phyloP scores from a whole-genome alignment of 1,284 basidiomycete genomes.

The Moesziomyces sp. region DNA sequence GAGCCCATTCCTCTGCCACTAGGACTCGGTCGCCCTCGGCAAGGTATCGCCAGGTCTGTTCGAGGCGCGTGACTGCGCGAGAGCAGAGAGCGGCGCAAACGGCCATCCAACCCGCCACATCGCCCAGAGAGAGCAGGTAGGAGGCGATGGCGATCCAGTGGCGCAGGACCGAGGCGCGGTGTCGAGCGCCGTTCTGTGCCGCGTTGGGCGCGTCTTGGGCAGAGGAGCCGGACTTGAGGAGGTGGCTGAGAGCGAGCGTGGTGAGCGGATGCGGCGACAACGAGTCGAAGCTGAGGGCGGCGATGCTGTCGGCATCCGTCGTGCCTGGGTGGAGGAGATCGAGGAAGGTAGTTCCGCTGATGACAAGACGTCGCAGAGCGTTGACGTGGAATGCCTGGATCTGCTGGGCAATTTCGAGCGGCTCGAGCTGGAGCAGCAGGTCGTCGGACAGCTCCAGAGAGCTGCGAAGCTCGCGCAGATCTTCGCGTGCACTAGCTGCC shows the following conservation, averaged over 20 bases:
- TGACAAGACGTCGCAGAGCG: constrained; percentile 27
- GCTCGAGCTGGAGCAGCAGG: constrained; percentile 53
- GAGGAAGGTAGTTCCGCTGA: constrained; percentile 23
- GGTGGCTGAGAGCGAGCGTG: constrained; percentile 54
- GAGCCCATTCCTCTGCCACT: constrained; percentile 56
- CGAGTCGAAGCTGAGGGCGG: constrained; percentile 60
- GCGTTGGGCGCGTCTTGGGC: constrained; percentile 22
- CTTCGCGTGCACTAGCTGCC: constrained; percentile 15
- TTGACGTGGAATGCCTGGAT: constrained; percentile 62
- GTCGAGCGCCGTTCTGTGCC: constrained; percentile 34
- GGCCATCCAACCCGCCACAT: constrained; percentile 63
- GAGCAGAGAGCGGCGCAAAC: constrained; percentile 62
- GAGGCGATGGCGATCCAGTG: constrained; percentile 65
- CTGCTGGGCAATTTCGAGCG: constrained; percentile 63
- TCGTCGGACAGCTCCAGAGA: constrained; percentile 39
- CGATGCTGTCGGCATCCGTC: constrained; percentile 7
- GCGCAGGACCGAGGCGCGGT: constrained; percentile 58
- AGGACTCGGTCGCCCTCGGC: constrained; percentile 52
- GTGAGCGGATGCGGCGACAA: constrained; percentile 60
- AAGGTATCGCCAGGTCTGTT: constrained; percentile 60
- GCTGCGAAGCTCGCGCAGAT: constrained; percentile 26
- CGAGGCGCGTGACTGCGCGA: constrained; percentile 60
- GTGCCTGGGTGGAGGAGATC: constrained; percentile 24
- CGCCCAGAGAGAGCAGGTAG: constrained; percentile 48
- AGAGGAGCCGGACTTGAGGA: constrained; percentile 32